A percentile compares a stretch with the other conserved stretches of the same genome.
Evolutionary conservation across 192 early-diverging fungal species (phyloP).

Genomic region (Pilobolus umbonatus): DNA sequence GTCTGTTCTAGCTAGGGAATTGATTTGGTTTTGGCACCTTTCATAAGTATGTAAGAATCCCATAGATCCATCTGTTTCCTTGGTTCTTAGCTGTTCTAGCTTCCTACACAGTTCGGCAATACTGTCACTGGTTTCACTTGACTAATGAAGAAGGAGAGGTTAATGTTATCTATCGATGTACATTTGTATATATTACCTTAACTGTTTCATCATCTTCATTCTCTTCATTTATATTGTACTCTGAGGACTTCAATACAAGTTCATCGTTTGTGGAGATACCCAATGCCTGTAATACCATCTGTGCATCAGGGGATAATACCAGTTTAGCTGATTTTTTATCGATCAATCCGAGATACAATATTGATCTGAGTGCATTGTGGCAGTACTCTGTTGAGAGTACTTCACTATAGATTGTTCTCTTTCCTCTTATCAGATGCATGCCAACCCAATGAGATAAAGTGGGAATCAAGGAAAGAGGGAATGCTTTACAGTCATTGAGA

Average conservation of each 20-base stretch:
- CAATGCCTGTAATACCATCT: slow-evolving; percentile 13
- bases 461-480: slow-evolving; percentile 8
- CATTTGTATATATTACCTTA: neutral
- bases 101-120: slow-evolving; percentile 8
- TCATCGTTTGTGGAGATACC: slow-evolving; percentile 15
- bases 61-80: neutral
- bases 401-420: slow-evolving; percentile 15
- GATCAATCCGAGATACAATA: slow-evolving; percentile 5
- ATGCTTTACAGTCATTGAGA: slow-evolving; percentile 1
- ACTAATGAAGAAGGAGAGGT: neutral
- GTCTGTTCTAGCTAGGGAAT: neutral
- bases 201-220: neutral
- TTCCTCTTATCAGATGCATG: slow-evolving; percentile 16
- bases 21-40: slow-evolving; percentile 12
- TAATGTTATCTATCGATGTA: neutral
- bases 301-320: slow-evolving; percentile 17
- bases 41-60: slow-evolving; percentile 4
- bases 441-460: slow-evolving; percentile 12
- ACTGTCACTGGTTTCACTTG: slow-evolving; percentile 3
- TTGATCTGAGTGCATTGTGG: neutral
- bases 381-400: slow-evolving; percentile 19
- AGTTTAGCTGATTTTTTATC: slow-evolving; percentile 8
- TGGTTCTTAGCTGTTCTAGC: slow-evolving; percentile 10
- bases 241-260: neutral
- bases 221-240: neutral